Base-by-base conservation (phyloP, 148 eudicot genomes). In the Vaccinium myrtillus region DNA sequence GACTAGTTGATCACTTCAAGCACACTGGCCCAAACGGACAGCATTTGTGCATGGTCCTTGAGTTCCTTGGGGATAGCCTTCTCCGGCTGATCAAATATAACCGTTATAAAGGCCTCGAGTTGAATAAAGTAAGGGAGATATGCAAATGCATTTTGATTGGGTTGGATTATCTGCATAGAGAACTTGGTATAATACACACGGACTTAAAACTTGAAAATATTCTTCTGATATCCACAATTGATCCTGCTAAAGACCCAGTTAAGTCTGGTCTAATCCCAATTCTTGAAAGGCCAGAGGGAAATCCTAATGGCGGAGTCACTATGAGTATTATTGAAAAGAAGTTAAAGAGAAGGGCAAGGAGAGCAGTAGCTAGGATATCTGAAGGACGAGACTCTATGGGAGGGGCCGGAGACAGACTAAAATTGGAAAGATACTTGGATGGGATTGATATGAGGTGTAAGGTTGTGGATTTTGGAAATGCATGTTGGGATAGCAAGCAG, bases 151-250 rank as follows among this genome's bases (percentile, higher is more conserved):
- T 95, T 86, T 91, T 97, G 90, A 90, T 85, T 85, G 99, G 96
- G 54, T 88, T 97, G 87, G 98, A 97, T 95, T 97, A 93, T 86
- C 84, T 97, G 88, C 99, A 97, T 77, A 86, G 94, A 27, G 95
- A 94, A 86, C 94, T 93, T 79, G 89, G 92, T 73, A 87, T 97
- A 49, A 86, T 97, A 83, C 99, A 97, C 90, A 89, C 98, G 0
- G 99, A 97, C 86, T 85, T 97, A 83, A 97, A 97, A 87, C 99
- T 94, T 46, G 99, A 97, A 86, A 97, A 97, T 86, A 94, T 97
- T 78, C 99, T 97, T 86, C 92, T 97, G 7, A 30, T 87, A 85
- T 91, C 98, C 83, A 94, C 98, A 78, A 95, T 97, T 81, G 94
- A 97, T 87, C 85, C 99, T 65, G 81, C 95, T 23, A 95, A 95